These are phyloP conservation scores for Populus alba DNA, from an alignment of 345 rosid genomes.

Conservation along the genomic window DNA sequence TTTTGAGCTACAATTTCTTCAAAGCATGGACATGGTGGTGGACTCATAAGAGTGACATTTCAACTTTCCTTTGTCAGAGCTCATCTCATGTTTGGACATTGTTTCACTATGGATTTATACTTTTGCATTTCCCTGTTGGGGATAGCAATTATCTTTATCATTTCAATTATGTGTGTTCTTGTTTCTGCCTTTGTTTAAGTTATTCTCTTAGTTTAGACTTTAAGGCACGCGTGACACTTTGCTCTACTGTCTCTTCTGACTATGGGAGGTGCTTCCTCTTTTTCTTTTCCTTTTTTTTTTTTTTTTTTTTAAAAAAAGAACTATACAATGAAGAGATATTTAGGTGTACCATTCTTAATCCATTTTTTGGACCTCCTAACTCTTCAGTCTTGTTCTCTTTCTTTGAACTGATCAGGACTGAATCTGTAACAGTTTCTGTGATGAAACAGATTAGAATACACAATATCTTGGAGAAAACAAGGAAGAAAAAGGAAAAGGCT, in stretches of 20 bases:
- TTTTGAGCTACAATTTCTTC: no score
- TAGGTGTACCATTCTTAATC: conserved; percentile 9
- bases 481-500: conserved; percentile 51
- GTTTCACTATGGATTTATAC: no score
- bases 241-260: not conserved
- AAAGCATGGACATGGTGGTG: no score
- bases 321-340: not conserved
- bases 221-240: not conserved
- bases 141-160: no score
- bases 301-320: not conserved
- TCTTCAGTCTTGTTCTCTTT: not conserved
- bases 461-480: conserved; percentile 77
- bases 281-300: not conserved
- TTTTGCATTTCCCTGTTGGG: no score
- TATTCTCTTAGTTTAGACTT: not conserved
- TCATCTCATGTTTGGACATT: no score
- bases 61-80: no score
- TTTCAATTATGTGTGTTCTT: no score
- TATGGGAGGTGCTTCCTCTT: not conserved
- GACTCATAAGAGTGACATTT: no score
- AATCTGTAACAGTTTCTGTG: conserved; percentile 12
- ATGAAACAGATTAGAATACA: conserved; percentile 63
- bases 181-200: no score
- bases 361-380: not conserved
- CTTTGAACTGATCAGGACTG: not conserved